Conservation (phyloP, 306 rosid genomes). For the Arachis stenosperma region DNA sequence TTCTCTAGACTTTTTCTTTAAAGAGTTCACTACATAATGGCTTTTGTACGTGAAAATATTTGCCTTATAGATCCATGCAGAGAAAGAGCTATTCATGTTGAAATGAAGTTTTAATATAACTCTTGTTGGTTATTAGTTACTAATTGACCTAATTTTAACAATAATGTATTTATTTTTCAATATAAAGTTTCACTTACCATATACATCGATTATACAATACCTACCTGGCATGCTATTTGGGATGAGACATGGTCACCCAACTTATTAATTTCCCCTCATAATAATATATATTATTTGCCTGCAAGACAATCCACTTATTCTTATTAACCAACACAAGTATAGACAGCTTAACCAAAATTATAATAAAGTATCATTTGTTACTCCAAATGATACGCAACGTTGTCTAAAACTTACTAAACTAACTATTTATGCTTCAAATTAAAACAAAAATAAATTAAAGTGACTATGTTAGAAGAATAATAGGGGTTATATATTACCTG, state of each 20-base stretch:
- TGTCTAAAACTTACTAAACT: too few species aligned
- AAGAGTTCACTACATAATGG: too few species aligned
- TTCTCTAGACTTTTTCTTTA: too few species aligned
- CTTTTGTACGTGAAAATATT: too few species aligned
- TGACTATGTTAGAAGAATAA: neutral
- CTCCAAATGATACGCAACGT: neutral
- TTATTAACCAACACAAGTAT: neutral
- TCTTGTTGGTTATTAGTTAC: neutral
- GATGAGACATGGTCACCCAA: neutral
- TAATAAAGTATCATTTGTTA: neutral
- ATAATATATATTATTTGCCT: neutral
- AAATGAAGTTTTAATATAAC: too few species aligned
- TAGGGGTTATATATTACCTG: neutral
- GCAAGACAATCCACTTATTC: neutral
- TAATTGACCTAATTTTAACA: neutral
- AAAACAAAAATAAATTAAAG: neutral
- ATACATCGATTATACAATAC: neutral
- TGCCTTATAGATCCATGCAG: too few species aligned
- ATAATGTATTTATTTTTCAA: neutral
- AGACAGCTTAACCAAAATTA: constrained; percentile 23
- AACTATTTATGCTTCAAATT: too few species aligned
- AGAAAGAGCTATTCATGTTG: too few species aligned
- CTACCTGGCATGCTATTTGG: too few species aligned
- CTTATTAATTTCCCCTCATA: neutral
- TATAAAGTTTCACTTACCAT: neutral